A percentile compares a stretch with the other conserved stretches of the same genome.
phyloP scores from a whole-genome alignment of 1,284 basidiomycete species.

The Trametes versicolor region DNA sequence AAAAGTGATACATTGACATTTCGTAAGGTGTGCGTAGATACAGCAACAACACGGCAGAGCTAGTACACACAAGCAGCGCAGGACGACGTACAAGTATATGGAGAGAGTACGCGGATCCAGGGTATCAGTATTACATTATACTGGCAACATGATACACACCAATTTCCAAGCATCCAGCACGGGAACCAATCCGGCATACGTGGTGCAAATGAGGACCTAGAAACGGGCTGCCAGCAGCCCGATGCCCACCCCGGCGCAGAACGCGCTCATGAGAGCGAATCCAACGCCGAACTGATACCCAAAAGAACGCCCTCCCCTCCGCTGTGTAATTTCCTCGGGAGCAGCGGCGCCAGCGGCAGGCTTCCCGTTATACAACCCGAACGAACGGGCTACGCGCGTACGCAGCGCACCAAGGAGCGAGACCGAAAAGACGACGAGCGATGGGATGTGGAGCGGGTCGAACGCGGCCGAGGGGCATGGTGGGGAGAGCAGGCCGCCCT shows the following conservation, averaged over 20 bases:
- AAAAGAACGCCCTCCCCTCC: conserved; percentile 25
- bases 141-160: no score
- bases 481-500: conserved; percentile 23
- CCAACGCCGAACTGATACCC: conserved; percentile 40
- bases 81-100: no score
- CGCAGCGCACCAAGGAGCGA: conserved; percentile 53
- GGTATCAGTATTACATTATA: background rate
- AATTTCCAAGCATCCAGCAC: no score
- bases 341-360: background rate
- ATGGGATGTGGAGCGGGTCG: conserved; percentile 60
- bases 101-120: no score
- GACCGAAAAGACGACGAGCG: conserved; percentile 55
- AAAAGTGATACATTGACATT: background rate
- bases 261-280: conserved; percentile 44
- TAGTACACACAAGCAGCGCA: background rate
- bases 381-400: conserved; percentile 33
- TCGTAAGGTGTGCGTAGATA: background rate
- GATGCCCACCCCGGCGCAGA: conserved; percentile 49
- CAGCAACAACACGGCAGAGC: background rate
- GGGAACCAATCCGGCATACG: no score
- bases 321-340: background rate
- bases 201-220: background rate
- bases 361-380: conserved; percentile 14
- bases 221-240: conserved; percentile 38
- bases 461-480: conserved; percentile 41